Evolutionary conservation across 768 basidiomycete genomes (phyloP).

Genomic region (Amylocystis lapponica): DNA sequence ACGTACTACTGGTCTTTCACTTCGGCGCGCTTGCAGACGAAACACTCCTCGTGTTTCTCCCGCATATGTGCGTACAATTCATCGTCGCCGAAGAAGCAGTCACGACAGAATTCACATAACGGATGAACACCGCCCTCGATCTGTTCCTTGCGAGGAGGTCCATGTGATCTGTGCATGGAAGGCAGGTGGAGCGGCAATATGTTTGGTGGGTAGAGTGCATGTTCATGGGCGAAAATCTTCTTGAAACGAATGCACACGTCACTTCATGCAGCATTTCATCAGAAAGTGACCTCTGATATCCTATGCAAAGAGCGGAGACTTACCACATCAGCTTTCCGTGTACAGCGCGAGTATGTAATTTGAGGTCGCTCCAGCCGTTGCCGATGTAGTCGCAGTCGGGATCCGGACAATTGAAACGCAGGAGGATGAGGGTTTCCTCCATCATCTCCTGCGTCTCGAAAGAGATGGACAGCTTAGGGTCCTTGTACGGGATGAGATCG

Average conservation of each 20-base stretch:
- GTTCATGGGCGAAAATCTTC: slow-evolving; percentile 96
- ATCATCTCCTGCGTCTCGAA: slow-evolving; percentile 94
- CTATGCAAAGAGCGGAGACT: slow-evolving; percentile 14
- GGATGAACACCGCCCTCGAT: slow-evolving; percentile 74
- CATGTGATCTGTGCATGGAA: slow-evolving; percentile 41
- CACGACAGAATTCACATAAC: slow-evolving; percentile 83
- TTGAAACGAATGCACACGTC: slow-evolving; percentile 85
- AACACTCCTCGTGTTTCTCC: slow-evolving; percentile 93
- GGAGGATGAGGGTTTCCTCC: slow-evolving; percentile 86
- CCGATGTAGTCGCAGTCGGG: slow-evolving; percentile 77
- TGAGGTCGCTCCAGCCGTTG: slow-evolving; percentile 86
- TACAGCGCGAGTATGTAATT: slow-evolving; percentile 69
- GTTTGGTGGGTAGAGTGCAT: slow-evolving; percentile 69
- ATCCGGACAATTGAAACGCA: slow-evolving; percentile 94
- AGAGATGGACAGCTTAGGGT: slow-evolving; percentile 65
- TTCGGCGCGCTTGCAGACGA: slow-evolving; percentile 83
- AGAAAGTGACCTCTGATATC: background rate
- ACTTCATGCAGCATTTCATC: slow-evolving; percentile 31
- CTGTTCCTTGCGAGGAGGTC: slow-evolving; percentile 44
- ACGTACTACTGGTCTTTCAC: slow-evolving; percentile 82
- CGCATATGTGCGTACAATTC: slow-evolving; percentile 94
- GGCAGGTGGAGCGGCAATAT: slow-evolving; percentile 72
- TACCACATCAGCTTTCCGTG: slow-evolving; percentile 85
- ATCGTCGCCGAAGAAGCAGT: slow-evolving; percentile 90
- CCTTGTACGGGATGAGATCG: slow-evolving; percentile 55